A percentile compares a stretch with the other conserved stretches of the same genome.
phyloP scores from a whole-genome alignment of 352 stramenopile species.

The Phytopythium boreale region DNA sequence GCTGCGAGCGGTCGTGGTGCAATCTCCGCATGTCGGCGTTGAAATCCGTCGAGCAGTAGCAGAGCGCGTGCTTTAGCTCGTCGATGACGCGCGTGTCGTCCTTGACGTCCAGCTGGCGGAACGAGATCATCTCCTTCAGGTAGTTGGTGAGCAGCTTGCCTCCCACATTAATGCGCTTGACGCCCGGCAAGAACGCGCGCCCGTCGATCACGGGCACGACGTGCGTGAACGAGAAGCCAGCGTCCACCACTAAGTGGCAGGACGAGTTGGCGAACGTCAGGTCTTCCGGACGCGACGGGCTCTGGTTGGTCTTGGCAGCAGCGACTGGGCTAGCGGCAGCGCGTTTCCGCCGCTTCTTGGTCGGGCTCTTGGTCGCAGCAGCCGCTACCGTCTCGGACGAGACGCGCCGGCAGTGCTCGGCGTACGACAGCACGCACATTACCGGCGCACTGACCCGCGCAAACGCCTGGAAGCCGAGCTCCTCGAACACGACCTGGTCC shows the following conservation, averaged over 20 bases:
- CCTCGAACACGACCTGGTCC: constrained; percentile 83
- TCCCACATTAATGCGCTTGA: constrained; percentile 89
- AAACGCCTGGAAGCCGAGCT: constrained; percentile 58
- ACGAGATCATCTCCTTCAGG: constrained; percentile 95
- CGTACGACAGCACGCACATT: constrained; percentile 67
- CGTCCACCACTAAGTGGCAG: constrained; percentile 89
- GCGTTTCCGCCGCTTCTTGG: constrained; percentile 19
- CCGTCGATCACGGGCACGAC: constrained; percentile 89
- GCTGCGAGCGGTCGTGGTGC: constrained; percentile 29
- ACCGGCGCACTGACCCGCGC: constrained; percentile 47
- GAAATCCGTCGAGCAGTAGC: constrained; percentile 89
- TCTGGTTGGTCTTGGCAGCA: not conserved
- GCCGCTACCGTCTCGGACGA: constrained; percentile 13
- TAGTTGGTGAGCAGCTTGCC: constrained; percentile 97
- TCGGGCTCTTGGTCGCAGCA: constrained; percentile 5
- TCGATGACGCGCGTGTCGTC: constrained; percentile 78
- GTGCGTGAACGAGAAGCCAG: constrained; percentile 95
- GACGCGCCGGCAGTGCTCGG: constrained; percentile 23
- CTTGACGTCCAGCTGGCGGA: constrained; percentile 96
- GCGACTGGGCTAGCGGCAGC: not conserved
- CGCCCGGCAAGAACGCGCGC: constrained; percentile 36
- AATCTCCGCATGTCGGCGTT: constrained; percentile 59
- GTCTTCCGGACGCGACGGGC: not conserved
- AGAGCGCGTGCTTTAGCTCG: constrained; percentile 88
- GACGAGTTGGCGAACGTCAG: constrained; percentile 47